These are phyloP conservation scores for Populus tremula DNA, from an alignment of 345 rosid species.

Conservation along the genomic window DNA sequence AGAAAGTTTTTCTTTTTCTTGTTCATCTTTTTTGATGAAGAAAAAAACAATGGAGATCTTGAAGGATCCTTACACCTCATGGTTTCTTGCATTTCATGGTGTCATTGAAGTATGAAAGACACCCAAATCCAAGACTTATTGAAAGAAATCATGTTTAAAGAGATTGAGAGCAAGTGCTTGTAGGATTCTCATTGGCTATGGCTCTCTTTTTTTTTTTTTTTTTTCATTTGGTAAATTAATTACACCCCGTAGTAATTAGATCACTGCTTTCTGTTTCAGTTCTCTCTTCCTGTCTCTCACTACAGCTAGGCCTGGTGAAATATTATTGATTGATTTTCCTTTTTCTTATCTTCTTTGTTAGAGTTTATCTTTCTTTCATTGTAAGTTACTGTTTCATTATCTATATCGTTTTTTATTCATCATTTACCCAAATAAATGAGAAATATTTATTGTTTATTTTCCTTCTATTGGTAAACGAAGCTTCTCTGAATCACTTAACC, in stretches of 20 bases:
- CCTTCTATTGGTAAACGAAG: conserved; percentile 10
- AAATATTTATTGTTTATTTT: not conserved
- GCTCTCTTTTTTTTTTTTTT: not conserved
- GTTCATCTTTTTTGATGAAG: not conserved
- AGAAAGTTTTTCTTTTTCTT: not conserved
- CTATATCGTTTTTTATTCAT: not conserved
- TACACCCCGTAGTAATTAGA: not conserved
- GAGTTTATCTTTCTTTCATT: not conserved
- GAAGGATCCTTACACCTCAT: not conserved
- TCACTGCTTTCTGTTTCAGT: not conserved
- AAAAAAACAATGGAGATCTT: not conserved
- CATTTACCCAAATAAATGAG: not conserved
- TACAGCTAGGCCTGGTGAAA: not conserved
- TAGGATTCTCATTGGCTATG: not conserved
- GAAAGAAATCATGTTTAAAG: not conserved
- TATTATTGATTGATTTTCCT: not conserved
- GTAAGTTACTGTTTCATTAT: not conserved
- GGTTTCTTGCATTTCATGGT: not conserved
- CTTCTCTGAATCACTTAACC: conserved; percentile 5
- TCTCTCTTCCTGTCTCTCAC: not conserved
- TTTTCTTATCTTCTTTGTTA: not conserved
- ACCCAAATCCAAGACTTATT: not conserved
- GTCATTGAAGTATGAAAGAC: not conserved
- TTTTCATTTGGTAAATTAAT: not conserved
- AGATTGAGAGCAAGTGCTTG: not conserved